These are phyloP conservation scores for Teratosphaeria gauchensis DNA, from an alignment of 2,329 filamentous ascomycete genomes.

Conservation along the genomic window DNA sequence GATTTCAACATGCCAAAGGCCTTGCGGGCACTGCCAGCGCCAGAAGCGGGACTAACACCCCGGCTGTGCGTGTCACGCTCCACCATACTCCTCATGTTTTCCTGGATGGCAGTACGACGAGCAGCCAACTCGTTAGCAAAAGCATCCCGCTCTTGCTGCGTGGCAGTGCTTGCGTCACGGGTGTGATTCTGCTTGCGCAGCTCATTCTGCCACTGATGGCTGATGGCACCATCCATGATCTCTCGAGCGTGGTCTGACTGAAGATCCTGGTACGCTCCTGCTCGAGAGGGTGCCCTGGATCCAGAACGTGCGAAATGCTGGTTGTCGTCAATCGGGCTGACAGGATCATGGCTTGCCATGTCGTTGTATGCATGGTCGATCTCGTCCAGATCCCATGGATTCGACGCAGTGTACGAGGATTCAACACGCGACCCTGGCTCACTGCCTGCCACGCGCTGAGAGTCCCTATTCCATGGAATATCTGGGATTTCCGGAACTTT, in stretches of 20 bases:
- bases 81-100: constrained; percentile 60
- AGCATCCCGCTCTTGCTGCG: constrained; percentile 52
- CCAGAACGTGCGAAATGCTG: background rate
- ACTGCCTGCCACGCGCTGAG: constrained; percentile 7
- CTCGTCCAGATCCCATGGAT: constrained; percentile 47
- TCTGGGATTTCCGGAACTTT: constrained; percentile 15
- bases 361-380: constrained; percentile 27
- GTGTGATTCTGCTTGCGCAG: constrained; percentile 34
- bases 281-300: constrained; percentile 4
- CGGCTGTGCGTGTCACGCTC: constrained; percentile 46
- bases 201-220: constrained; percentile 41
- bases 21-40: constrained; percentile 36
- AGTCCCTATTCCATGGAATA: constrained; percentile 11
- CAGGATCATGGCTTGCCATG: constrained; percentile 4
- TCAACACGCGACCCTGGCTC: constrained; percentile 31
- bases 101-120: constrained; percentile 60
- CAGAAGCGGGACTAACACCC: constrained; percentile 26
- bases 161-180: constrained; percentile 41
- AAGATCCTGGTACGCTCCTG: constrained; percentile 3
- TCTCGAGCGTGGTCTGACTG: constrained; percentile 10
- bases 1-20: constrained; percentile 54
- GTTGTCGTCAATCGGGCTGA: constrained; percentile 10
- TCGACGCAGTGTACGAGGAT: constrained; percentile 42
- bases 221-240: constrained; percentile 4
- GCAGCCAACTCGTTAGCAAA: constrained; percentile 65